Base-by-base conservation (phyloP, 2,329 filamentous ascomycete genomes). In the Chaetothyriales sp. region DNA sequence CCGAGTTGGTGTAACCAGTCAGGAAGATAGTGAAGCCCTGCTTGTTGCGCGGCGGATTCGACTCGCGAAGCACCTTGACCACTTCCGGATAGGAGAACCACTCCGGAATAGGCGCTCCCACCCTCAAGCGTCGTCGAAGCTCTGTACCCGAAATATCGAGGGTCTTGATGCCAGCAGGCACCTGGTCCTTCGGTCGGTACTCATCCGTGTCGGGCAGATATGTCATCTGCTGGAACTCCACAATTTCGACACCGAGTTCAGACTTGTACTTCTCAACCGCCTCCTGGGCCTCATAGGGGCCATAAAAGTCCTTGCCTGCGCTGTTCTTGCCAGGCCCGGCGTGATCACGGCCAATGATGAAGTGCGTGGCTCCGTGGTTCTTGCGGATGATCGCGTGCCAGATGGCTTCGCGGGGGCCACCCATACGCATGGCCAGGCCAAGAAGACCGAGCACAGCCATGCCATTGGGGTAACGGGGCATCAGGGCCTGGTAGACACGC, bases 71-170 rank as follows among this genome's bases (percentile, higher is more conserved):
- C 47, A 96, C 92, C 70, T 81, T 83, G 71, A 98, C 92, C 61
- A 98, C 92, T 74, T 98, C 92, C 56, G 92, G 90, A 76, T 98
- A 98, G 28, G 92, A 96, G 79, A 98, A 98, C 92, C 92, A 98
- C 71, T 93, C 88, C 61, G 92, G 92, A 62, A 98, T 98, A 61
- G 94, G 87, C 62, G 86, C 86, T 61, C 92, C 92, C 54, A 84
- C 93, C 64, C 84, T 83, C 57, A 98, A 82, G 62, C 92, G 86
- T 64, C 84, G 80, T 65, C 92, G 89, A 64, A 98, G 86, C 75
- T 98, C 92, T 55, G 84, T 88, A 55, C 83, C 83, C 39, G 83
- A 88, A 68, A 90, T 90, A 73, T 90, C 86, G 60, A 87, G 78
- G 49, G 90, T 96, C 69, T 86, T 86, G 64, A 84, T 77, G 59